Percentiles rank a stretch among this genome's conserved stretches.
Evolutionary conservation across 805 yeast genomes (phyloP).

Genomic region (Lipomyces japonicus): DNA sequence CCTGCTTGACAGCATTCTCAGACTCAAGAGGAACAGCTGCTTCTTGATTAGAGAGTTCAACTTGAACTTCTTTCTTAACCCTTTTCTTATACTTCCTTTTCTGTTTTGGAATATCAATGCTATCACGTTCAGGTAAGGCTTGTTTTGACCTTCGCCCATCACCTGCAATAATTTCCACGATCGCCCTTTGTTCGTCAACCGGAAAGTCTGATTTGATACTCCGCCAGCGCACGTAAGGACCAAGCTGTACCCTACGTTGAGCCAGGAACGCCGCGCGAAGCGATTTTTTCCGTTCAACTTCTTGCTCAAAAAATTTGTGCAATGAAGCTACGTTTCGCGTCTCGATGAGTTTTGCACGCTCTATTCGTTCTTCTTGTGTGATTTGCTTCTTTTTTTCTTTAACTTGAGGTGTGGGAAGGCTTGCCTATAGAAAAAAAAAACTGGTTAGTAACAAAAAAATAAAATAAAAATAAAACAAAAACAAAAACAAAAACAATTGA

Average conservation of each 20-base stretch:
- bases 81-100: conserved; percentile 9
- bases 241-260: conserved; percentile 52
- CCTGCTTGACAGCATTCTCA: conserved; percentile 32
- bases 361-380: conserved; percentile 68
- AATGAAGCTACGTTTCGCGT: conserved; percentile 67
- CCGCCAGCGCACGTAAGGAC: conserved; percentile 53
- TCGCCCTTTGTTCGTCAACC: conserved; percentile 9
- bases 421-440: conserved; percentile 1
- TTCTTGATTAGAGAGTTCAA: conserved; percentile 32
- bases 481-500: neutral
- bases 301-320: conserved; percentile 77
- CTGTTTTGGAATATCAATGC: conserved; percentile 16
- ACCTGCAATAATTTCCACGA: conserved; percentile 17
- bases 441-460: neutral
- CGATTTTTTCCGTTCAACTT: conserved; percentile 68
- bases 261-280: conserved; percentile 71
- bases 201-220: conserved; percentile 51
- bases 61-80: neutral
- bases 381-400: conserved; percentile 30
- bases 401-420: conserved; percentile 3
- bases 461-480: neutral
- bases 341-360: conserved; percentile 88
- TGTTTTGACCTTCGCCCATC: neutral
- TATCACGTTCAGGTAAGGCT: conserved; percentile 19
- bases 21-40: conserved; percentile 36